These are phyloP conservation scores for Penicillium crystallinum DNA, from an alignment of 495 filamentous ascomycete species.

Conservation along the genomic window DNA sequence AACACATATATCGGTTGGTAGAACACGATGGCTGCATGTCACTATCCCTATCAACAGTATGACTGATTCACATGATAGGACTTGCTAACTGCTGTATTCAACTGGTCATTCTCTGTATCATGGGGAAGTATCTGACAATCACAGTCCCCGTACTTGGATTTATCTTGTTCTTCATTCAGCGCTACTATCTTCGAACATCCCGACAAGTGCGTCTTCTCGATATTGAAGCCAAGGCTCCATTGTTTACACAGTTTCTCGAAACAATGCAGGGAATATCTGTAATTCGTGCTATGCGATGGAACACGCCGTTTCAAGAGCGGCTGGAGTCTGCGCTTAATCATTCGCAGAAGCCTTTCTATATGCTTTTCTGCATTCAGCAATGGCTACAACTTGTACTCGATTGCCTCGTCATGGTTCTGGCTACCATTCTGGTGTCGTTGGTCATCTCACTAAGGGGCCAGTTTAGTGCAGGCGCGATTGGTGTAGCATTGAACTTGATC, in stretches of 20 bases:
- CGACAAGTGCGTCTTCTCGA: slow-evolving; percentile 77
- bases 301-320: slow-evolving; percentile 8
- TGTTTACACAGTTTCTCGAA: slow-evolving; percentile 43
- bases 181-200: slow-evolving; percentile 80
- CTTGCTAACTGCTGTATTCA: not conserved
- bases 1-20: slow-evolving; percentile 3
- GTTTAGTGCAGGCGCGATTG: slow-evolving; percentile 12
- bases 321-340: slow-evolving; percentile 21
- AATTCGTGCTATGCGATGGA: slow-evolving; percentile 45
- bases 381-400: slow-evolving; percentile 35
- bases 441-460: slow-evolving; percentile 11
- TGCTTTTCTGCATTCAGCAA: slow-evolving; percentile 37
- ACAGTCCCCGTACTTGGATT: not conserved
- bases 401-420: slow-evolving; percentile 33
- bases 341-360: slow-evolving; percentile 38
- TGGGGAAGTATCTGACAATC: slow-evolving; percentile 21
- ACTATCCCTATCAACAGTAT: not conserved
- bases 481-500: slow-evolving; percentile 21
- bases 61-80: slow-evolving; percentile 11
- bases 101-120: slow-evolving; percentile 23
- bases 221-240: slow-evolving; percentile 38
- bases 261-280: slow-evolving; percentile 34
- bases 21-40: not conserved
- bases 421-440: slow-evolving; percentile 20
- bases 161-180: slow-evolving; percentile 55